Base-by-base conservation (phyloP, 1,139 yeast species). In the Ogataea hybrid region DNA sequence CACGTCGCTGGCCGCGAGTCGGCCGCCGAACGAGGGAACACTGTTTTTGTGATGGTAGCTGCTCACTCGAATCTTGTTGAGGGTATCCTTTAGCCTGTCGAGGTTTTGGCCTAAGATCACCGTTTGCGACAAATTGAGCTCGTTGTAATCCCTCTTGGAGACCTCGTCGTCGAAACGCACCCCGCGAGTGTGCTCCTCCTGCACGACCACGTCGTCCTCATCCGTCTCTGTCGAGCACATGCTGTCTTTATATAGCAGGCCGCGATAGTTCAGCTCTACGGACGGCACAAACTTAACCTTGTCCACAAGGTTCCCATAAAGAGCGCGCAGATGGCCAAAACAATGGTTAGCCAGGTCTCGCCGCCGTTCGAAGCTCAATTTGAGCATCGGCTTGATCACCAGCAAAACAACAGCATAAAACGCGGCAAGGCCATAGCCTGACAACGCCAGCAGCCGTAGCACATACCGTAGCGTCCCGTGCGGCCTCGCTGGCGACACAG, bases 221-320 rank as follows among this genome's bases (percentile, higher is more conserved):
- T 47, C 50, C 5, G 44, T 57, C 25, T 50, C 62, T 0, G 70
- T 57, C 48, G 68, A 54, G 41, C 58, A 52, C 42, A 65, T 61
- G 2, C 74, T 67, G 48, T 71, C 77, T 3, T 71, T 67, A 41
- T 69, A 67, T 18, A 63, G 48, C 35, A 62, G 61, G 11, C 69
- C 73, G 22, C 67, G 67, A 38, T 69, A 65, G 25, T 65, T 68
- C n/a, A 70, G 54, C 5, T 62, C 63, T 12, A 70, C 63, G 3
- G 63, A 50, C 4, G 75, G 70, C 5, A 56, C 64, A 42, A 43
- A 42, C 34, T 42, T 49, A 14, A 50, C 50, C 16, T 42, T 47
- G 31, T 46, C 37, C 18, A 56, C 25, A 47, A 58, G 35, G 10
- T 41, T 39, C 2, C 37, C 15, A 39, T 52, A 43, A 3, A 58